Evolutionary conservation across 2,329 filamentous ascomycete species (phyloP).

Genomic region (Trichophyton mentagrophytes): DNA sequence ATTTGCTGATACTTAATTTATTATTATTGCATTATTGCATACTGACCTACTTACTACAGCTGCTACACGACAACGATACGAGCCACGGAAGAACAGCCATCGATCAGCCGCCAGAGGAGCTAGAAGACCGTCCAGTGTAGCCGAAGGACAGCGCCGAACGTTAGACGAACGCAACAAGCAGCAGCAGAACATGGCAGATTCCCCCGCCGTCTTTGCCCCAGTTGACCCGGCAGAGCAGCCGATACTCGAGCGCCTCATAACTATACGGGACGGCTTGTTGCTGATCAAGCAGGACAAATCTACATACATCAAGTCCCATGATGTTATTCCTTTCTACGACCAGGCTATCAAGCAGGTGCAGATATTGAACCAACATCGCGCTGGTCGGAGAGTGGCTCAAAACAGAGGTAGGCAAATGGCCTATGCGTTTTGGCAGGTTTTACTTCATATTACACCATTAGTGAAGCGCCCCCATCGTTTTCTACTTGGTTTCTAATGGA

Average conservation of each 20-base stretch:
- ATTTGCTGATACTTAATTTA: neutral
- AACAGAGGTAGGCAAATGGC: slow-evolving; percentile 40
- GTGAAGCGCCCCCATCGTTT: no score
- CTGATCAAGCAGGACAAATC: slow-evolving; percentile 52
- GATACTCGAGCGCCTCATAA: slow-evolving; percentile 48
- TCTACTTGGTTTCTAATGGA: neutral
- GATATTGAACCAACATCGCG: slow-evolving; percentile 45
- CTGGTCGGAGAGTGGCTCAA: slow-evolving; percentile 38
- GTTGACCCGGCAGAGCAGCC: slow-evolving; percentile 52
- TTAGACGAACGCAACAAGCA: no score
- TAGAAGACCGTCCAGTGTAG: no score
- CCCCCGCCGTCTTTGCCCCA: slow-evolving; percentile 46
- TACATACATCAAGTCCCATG: slow-evolving; percentile 53
- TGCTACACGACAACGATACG: neutral
- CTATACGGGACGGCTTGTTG: slow-evolving; percentile 47
- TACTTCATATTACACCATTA: neutral
- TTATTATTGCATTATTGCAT: no score
- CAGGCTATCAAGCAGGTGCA: slow-evolving; percentile 50
- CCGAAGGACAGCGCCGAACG: neutral
- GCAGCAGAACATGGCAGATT: slow-evolving; percentile 31
- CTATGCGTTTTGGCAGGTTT: neutral
- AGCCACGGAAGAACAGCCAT: neutral
- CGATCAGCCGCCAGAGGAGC: neutral
- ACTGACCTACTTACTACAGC: no score
- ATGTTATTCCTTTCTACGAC: slow-evolving; percentile 50